These are phyloP conservation scores for Yamadazyma philogaea DNA, from an alignment of 805 yeast species.

Conservation along the genomic window DNA sequence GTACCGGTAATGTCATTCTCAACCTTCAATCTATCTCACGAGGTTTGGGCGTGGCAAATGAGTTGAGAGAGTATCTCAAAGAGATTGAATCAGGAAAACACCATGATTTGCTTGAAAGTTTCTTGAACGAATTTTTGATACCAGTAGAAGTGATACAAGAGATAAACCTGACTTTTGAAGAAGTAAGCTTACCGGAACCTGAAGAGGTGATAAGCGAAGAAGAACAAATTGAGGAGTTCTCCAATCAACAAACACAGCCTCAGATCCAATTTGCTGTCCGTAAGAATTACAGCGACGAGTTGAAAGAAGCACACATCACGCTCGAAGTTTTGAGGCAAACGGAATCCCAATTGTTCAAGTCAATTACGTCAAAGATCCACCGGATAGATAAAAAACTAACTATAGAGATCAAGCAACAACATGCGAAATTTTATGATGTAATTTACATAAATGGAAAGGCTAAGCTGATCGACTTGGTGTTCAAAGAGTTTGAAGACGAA, in stretches of 20 bases:
- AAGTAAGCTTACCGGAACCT: neutral
- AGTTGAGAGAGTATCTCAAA: constrained; percentile 18
- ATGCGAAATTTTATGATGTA: constrained; percentile 37
- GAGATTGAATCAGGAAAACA: constrained; percentile 19
- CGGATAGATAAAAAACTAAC: constrained; percentile 29
- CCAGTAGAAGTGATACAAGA: constrained; percentile 41
- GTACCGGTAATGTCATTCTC: constrained; percentile 30
- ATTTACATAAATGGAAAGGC: constrained; percentile 46
- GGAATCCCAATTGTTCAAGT: constrained; percentile 24
- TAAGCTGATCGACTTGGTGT: constrained; percentile 23
- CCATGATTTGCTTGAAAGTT: constrained; percentile 19
- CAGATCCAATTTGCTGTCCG: constrained; percentile 26
- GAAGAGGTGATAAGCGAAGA: constrained; percentile 6
- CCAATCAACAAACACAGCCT: neutral
- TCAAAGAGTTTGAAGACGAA: constrained; percentile 20
- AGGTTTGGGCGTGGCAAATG: constrained; percentile 26
- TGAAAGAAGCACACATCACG: constrained; percentile 32
- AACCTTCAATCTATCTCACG: constrained; percentile 32
- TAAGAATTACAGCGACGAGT: constrained; percentile 27
- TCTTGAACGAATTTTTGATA: constrained; percentile 29
- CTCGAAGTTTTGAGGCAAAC: constrained; percentile 23
- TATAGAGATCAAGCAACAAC: constrained; percentile 26
- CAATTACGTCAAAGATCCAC: constrained; percentile 18
- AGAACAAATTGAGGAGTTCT: neutral
- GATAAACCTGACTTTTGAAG: constrained; percentile 34